Base-by-base conservation (phyloP, 352 stramenopile species). In the Pythium aquatile region DNA sequence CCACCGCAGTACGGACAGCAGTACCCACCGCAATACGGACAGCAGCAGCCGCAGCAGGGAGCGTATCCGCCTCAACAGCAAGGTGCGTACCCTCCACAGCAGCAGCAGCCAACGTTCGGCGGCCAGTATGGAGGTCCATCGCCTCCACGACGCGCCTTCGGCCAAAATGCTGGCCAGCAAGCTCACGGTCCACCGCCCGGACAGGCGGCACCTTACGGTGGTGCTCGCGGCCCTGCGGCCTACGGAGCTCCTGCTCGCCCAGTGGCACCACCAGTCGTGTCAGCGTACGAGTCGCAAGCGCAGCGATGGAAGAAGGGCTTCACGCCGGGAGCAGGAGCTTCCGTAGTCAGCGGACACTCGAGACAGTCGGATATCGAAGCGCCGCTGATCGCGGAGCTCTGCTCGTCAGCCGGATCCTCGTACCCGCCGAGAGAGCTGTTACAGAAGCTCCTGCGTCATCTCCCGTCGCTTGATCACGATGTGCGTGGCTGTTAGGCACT, bases 221-320 rank as follows among this genome's bases (percentile, higher is more conserved):
- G 53, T 32, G 33, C 44, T 29, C 52, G 16, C 33, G 56, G 28
- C 40, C 56, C 16, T 42, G 52, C 51, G 33, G 24, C 30, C n/a
- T 61, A 61, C 37, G 37, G 55, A 33, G 59, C 48, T 2, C 59
- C 48, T 10, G 60, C 47, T 3, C 59, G 30, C 7, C n/a, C 49
- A 16, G 28, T 51, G 1, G 29, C 49, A 14, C 51, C 53, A 39
- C 42, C 70, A 37, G 63, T 72, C 6, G 74, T 81, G 55, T 89
- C 81, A 6, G 76, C 81, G 54, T 93, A 93, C 70, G 84, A 81
- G 72, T 90, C 80, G 5, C 81, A 91, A 60, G 84, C 84, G 13
- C 80, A 81, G 40, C 72, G 77, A 20, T 93, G 84, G 84, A 93
- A 93, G 59, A 72, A 88, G 65, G 84, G 84, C 7, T 93, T 93